Evolutionary conservation across 345 rosid genomes (phyloP).

Genomic region (Xanthoceras sorbifolium): DNA sequence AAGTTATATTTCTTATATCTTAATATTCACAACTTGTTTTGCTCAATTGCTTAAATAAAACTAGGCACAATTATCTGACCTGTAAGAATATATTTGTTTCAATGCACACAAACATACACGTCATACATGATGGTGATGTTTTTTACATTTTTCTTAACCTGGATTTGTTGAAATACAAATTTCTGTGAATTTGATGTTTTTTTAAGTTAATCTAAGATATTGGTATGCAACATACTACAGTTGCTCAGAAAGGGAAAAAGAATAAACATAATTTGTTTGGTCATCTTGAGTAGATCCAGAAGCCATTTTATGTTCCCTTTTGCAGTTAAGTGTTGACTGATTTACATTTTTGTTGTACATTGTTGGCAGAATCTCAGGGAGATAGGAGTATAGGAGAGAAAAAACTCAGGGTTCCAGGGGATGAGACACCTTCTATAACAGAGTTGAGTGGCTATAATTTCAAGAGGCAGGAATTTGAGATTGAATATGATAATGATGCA

Average conservation of each 20-base stretch:
- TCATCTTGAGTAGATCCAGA: not conserved
- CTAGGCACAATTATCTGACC: not conserved
- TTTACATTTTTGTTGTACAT: constrained; percentile 14
- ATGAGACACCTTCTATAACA: constrained; percentile 68
- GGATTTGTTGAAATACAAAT: not conserved
- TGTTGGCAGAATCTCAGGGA: constrained; percentile 56
- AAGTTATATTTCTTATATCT: not conserved
- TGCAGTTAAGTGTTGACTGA: not conserved
- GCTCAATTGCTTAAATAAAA: not conserved
- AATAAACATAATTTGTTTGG: not conserved
- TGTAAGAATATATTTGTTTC: constrained; percentile 1
- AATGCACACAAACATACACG: not conserved
- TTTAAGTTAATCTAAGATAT: not conserved
- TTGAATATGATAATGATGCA: constrained; percentile 94
- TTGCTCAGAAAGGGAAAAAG: not conserved
- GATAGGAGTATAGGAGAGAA: constrained; percentile 92
- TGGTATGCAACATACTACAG: not conserved
- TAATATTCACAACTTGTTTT: not conserved
- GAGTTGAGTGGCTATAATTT: constrained; percentile 86
- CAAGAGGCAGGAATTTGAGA: constrained; percentile 93
- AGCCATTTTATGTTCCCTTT: not conserved
- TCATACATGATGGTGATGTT: not conserved
- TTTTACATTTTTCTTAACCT: not conserved
- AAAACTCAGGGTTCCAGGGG: constrained; percentile 68
- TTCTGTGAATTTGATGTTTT: not conserved